Conservation (phyloP, 331 rosid genomes). For the Cydonia oblonga region DNA sequence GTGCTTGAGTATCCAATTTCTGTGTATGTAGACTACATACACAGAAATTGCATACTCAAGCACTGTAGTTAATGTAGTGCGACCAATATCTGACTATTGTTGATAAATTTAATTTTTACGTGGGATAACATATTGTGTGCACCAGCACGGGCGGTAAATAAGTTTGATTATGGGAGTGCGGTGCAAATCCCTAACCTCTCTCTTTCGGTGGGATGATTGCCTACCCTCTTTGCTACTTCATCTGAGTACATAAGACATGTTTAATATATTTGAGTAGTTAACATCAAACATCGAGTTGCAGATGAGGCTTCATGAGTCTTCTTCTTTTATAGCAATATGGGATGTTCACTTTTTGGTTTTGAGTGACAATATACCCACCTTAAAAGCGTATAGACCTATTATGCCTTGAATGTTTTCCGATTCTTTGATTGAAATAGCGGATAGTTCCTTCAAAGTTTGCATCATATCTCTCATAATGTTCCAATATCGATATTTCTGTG, state of each 20-base stretch:
- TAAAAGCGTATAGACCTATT: too few relatives aligned
- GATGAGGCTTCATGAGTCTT: background rate
- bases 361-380: background rate
- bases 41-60: too few relatives aligned
- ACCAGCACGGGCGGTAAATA: background rate
- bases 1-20: background rate
- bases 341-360: background rate
- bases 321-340: background rate
- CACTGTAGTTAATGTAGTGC: background rate
- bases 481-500: background rate
- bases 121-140: background rate
- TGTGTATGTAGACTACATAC: background rate
- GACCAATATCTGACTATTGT: background rate
- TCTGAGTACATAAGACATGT: background rate
- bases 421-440: too few relatives aligned
- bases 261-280: background rate
- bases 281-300: background rate
- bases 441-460: background rate
- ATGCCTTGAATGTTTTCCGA: too few relatives aligned
- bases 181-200: background rate
- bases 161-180: background rate
- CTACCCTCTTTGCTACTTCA: background rate
- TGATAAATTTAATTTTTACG: background rate
- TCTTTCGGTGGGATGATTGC: background rate
- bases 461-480: background rate